These are phyloP conservation scores for Candolleomyces efflorescens DNA, from an alignment of 768 basidiomycete species.

Conservation along the genomic window DNA sequence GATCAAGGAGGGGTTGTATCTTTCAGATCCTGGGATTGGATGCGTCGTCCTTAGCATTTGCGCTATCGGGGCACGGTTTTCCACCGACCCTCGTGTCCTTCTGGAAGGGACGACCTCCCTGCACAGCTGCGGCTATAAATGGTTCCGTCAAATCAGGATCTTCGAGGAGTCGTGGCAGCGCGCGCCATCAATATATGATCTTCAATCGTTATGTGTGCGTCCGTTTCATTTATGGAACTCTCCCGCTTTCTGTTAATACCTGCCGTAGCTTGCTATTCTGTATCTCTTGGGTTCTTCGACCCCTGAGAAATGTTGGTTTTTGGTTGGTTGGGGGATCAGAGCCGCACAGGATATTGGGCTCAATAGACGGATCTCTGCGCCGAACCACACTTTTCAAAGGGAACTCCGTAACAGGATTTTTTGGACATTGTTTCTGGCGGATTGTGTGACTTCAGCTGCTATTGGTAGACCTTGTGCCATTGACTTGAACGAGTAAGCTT, in stretches of 20 bases:
- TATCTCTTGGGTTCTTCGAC: slow-evolving; percentile 40
- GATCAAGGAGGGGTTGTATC: slow-evolving; percentile 37
- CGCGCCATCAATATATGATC: slow-evolving; percentile 53
- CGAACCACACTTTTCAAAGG: slow-evolving; percentile 36
- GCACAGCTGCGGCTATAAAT: slow-evolving; percentile 45
- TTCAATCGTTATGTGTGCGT: slow-evolving; percentile 54
- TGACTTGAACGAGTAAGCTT: slow-evolving; percentile 51
- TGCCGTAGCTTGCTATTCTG: slow-evolving; percentile 30
- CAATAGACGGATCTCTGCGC: slow-evolving; percentile 33
- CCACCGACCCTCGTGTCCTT: slow-evolving; percentile 35
- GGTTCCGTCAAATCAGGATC: slow-evolving; percentile 49
- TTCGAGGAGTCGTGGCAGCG: slow-evolving; percentile 49
- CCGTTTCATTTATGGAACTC: background rate
- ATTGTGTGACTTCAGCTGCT: slow-evolving; percentile 22
- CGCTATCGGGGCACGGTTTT: slow-evolving; percentile 49
- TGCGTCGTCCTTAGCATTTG: slow-evolving; percentile 50
- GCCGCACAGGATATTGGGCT: slow-evolving; percentile 57
- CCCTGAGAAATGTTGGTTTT: slow-evolving; percentile 47
- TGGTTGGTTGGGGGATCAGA: slow-evolving; percentile 52
- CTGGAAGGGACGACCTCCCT: slow-evolving; percentile 24
- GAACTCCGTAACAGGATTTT: slow-evolving; percentile 60
- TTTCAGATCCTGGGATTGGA: slow-evolving; percentile 39
- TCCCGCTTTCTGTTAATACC: background rate
- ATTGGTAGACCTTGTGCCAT: slow-evolving; percentile 57
- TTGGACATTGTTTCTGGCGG: slow-evolving; percentile 36